Evolutionary conservation across 768 basidiomycete species (phyloP).

Genomic region (Grammothele lineata): DNA sequence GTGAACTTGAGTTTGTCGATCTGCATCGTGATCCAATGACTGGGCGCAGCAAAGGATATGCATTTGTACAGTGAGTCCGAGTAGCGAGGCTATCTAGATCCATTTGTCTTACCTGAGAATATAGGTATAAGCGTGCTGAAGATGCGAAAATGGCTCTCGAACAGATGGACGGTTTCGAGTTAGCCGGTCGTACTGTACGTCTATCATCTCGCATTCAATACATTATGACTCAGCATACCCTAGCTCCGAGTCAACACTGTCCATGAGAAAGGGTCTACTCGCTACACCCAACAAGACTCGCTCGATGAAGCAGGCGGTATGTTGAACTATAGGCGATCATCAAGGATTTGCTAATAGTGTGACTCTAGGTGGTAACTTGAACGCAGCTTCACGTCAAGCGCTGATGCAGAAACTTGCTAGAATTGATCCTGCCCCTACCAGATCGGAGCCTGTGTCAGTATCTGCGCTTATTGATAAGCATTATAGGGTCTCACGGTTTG

Average conservation of each 20-base stretch:
- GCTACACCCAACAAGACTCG: conserved; percentile 72
- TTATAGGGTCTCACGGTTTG: not conserved
- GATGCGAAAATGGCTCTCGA: conserved; percentile 96
- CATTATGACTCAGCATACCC: conserved; percentile 14
- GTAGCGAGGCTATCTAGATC: not conserved
- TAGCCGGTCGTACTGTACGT: conserved; percentile 88
- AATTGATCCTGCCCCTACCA: conserved; percentile 62
- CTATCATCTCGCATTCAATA: conserved; percentile 3
- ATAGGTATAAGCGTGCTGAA: conserved; percentile 82
- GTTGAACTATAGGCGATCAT: conserved; percentile 5
- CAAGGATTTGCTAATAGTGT: not conserved
- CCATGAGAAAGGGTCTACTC: conserved; percentile 81
- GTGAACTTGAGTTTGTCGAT: conserved; percentile 97
- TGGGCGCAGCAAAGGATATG: conserved; percentile 95
- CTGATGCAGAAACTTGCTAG: conserved; percentile 99
- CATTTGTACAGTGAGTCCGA: conserved; percentile 83
- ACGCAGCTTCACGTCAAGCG: conserved; percentile 96
- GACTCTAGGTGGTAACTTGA: conserved; percentile 85
- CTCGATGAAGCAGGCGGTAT: conserved; percentile 89
- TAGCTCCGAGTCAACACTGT: conserved; percentile 90
- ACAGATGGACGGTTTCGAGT: conserved; percentile 98
- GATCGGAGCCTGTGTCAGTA: conserved; percentile 60
- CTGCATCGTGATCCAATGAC: conserved; percentile 93
- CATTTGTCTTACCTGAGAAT: not conserved
- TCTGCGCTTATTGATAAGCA: not conserved